phyloP scores from a whole-genome alignment of 2,329 filamentous ascomycete species.

The Fusarium sacchari region DNA sequence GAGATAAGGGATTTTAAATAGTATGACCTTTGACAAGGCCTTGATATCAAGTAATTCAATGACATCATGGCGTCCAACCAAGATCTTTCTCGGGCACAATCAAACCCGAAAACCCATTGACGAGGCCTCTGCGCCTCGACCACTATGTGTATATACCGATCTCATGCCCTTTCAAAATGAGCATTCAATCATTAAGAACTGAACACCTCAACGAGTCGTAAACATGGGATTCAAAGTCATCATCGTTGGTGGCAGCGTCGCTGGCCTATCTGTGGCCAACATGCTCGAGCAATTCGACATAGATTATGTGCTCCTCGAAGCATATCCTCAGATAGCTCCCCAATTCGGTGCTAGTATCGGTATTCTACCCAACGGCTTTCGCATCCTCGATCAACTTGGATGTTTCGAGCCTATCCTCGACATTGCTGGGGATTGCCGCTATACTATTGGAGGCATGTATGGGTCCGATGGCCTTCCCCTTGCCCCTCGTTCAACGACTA shows the following conservation, averaged over 20 bases:
- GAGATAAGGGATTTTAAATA: too few species aligned
- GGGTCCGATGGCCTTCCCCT: neutral
- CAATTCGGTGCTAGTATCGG: slow-evolving; percentile 60
- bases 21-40: too few species aligned
- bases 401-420: neutral
- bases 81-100: neutral
- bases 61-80: too few species aligned
- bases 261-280: slow-evolving; percentile 25
- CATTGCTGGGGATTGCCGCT: neutral
- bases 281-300: slow-evolving; percentile 46
- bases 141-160: neutral
- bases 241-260: slow-evolving; percentile 24
- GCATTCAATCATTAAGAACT: neutral
- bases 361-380: slow-evolving; percentile 53
- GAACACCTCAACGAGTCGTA: neutral
- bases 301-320: slow-evolving; percentile 61
- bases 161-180: accelerated
- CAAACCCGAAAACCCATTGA: neutral
- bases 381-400: slow-evolving; percentile 60
- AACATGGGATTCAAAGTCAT: neutral
- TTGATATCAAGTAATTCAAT: too few species aligned
- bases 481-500: accelerated
- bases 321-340: slow-evolving; percentile 54
- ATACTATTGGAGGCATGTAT: neutral
- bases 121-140: accelerated